A percentile compares a stretch with the other conserved stretches of the same genome.
Conservation (phyloP, 164 flowering plant species). For the Stephania japonica region DNA sequence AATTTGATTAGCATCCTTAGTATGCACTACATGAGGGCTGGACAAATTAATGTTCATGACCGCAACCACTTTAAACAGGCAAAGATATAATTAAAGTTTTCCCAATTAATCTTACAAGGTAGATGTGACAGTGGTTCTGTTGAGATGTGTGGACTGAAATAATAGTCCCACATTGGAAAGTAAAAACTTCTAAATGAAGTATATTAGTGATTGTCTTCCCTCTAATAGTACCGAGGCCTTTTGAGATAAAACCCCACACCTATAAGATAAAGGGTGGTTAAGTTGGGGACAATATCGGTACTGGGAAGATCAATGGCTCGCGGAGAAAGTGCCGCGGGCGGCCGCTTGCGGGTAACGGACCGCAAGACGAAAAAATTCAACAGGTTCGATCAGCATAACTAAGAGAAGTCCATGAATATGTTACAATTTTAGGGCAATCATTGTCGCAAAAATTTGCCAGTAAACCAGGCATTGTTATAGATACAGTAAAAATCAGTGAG, state of each 20-base stretch:
- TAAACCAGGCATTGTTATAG: neutral
- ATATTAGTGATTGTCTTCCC: no score
- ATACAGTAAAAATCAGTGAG: neutral
- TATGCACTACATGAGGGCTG: neutral
- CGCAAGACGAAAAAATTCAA: no score
- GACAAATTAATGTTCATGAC: neutral
- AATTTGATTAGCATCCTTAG: conserved; percentile 3
- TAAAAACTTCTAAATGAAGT: no score
- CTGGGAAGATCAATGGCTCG: no score
- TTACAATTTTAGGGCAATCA: neutral
- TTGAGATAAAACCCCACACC: no score
- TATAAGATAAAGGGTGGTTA: no score
- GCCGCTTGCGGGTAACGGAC: no score
- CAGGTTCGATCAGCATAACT: neutral
- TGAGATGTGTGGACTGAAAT: no score
- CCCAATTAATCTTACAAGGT: neutral
- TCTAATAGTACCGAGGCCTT: no score
- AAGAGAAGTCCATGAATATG: neutral
- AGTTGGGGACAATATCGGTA: no score
- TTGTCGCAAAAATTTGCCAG: neutral
- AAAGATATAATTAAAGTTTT: neutral
- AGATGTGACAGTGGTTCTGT: neutral
- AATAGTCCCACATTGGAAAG: no score
- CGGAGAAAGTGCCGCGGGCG: no score
- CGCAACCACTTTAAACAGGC: neutral